Evolutionary conservation across 495 filamentous ascomycete genomes (phyloP).

Genomic region (Parathielavia appendiculata): DNA sequence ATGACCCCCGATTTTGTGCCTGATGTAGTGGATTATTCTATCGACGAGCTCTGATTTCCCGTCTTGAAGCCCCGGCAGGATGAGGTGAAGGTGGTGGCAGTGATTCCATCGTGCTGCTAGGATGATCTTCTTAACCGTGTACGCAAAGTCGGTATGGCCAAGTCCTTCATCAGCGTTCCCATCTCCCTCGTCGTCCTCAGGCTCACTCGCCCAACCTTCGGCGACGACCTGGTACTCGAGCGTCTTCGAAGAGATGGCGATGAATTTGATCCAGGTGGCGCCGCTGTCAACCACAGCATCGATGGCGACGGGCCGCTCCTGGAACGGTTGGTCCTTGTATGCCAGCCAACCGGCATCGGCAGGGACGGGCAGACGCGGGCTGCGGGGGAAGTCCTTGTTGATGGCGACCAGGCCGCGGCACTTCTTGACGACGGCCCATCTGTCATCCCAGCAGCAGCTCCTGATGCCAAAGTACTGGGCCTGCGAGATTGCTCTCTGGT

Average conservation of each 20-base stretch:
- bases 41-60: conserved; percentile 29
- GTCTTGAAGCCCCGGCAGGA: conserved; percentile 24
- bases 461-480: conserved; percentile 29
- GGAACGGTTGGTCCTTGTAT: conserved; percentile 27
- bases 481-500: conserved; percentile 16
- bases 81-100: conserved; percentile 29
- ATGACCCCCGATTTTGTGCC: conserved; percentile 18
- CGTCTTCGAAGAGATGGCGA: conserved; percentile 25
- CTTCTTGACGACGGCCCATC: conserved; percentile 31
- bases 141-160: conserved; percentile 28
- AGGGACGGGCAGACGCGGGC: conserved; percentile 22
- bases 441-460: conserved; percentile 31
- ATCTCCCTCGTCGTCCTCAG: conserved; percentile 15
- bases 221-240: conserved; percentile 31
- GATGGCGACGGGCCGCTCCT: conserved; percentile 24
- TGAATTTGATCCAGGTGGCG: conserved; percentile 33
- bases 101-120: conserved; percentile 34
- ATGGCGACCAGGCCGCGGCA: conserved; percentile 28
- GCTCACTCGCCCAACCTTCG: conserved; percentile 31
- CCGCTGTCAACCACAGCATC: conserved; percentile 34
- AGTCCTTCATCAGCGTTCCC: conserved; percentile 15
- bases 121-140: conserved; percentile 25
- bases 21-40: conserved; percentile 23
- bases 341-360: conserved; percentile 23
- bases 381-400: conserved; percentile 33